Conservation (phyloP, 1,284 basidiomycete species). For the Cutaneotrichosporon cutaneum region DNA sequence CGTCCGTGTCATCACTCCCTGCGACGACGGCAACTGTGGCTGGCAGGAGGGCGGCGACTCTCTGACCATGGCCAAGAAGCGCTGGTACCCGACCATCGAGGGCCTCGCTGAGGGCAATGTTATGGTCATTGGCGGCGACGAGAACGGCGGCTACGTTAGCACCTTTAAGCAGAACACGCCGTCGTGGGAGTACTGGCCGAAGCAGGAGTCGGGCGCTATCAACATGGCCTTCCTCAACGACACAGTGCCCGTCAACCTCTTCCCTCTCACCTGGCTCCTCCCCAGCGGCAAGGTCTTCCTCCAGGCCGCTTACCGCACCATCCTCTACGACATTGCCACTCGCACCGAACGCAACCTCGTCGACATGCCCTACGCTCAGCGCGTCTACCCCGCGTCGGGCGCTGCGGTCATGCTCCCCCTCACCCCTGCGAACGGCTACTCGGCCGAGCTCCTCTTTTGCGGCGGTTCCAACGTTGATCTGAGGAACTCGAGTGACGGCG, state of each 20-base stretch:
- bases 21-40: conserved; percentile 62
- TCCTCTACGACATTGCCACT: conserved; percentile 47
- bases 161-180: conserved; percentile 70
- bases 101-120: conserved; percentile 55
- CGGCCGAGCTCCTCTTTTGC: conserved; percentile 81
- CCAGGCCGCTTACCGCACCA: conserved; percentile 62
- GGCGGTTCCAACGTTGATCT: conserved; percentile 66
- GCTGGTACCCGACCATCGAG: conserved; percentile 75
- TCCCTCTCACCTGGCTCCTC: conserved; percentile 79
- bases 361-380: conserved; percentile 61
- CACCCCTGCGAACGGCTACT: conserved; percentile 84
- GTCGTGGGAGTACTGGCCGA: conserved; percentile 71
- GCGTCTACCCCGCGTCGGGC: conserved; percentile 89
- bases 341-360: conserved; percentile 36
- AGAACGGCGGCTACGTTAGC: conserved; percentile 66
- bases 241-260: conserved; percentile 88
- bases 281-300: conserved; percentile 69
- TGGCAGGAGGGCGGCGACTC: conserved; percentile 56
- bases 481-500: conserved; percentile 43
- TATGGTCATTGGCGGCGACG: conserved; percentile 56
- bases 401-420: conserved; percentile 86
- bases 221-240: conserved; percentile 75
- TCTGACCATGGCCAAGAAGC: conserved; percentile 58
- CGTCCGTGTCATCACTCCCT: conserved; percentile 67
- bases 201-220: conserved; percentile 58